Evolutionary conservation across 805 yeast genomes (phyloP).

Genomic region (Candida nanaspora): DNA sequence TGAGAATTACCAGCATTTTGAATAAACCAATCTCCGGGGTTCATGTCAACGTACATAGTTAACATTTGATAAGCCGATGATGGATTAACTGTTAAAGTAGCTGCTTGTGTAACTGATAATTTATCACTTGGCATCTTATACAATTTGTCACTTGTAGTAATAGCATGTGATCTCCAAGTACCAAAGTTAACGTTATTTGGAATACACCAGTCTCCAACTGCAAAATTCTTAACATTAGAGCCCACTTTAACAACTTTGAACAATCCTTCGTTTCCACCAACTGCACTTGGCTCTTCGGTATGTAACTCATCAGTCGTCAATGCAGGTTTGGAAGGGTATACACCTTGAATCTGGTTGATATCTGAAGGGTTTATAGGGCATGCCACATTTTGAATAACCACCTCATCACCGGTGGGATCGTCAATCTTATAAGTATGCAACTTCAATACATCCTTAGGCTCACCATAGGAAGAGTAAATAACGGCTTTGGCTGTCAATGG

Average conservation of each 20-base stretch:
- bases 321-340: conserved; percentile 72
- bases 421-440: conserved; percentile 35
- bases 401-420: conserved; percentile 32
- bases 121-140: conserved; percentile 50
- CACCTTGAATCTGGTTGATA: conserved; percentile 78
- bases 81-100: conserved; percentile 90
- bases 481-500: conserved; percentile 47
- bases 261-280: conserved; percentile 92
- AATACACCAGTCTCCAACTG: conserved; percentile 81
- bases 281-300: conserved; percentile 61
- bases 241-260: conserved; percentile 81
- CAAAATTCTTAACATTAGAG: conserved; percentile 34
- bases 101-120: conserved; percentile 56
- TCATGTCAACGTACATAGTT: conserved; percentile 53
- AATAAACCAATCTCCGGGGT: conserved; percentile 81
- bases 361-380: conserved; percentile 91
- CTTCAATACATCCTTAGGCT: conserved; percentile 47
- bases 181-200: conserved; percentile 78
- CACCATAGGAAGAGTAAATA: conserved; percentile 63
- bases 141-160: conserved; percentile 45
- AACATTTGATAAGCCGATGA: conserved; percentile 88
- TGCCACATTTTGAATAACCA: conserved; percentile 65
- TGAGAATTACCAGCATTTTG: conserved; percentile 97
- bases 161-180: conserved; percentile 85
- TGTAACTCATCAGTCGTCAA: conserved; percentile 46